These are phyloP conservation scores for Fusarium metavorans DNA, from an alignment of 2,329 filamentous ascomycete species.

Conservation along the genomic window DNA sequence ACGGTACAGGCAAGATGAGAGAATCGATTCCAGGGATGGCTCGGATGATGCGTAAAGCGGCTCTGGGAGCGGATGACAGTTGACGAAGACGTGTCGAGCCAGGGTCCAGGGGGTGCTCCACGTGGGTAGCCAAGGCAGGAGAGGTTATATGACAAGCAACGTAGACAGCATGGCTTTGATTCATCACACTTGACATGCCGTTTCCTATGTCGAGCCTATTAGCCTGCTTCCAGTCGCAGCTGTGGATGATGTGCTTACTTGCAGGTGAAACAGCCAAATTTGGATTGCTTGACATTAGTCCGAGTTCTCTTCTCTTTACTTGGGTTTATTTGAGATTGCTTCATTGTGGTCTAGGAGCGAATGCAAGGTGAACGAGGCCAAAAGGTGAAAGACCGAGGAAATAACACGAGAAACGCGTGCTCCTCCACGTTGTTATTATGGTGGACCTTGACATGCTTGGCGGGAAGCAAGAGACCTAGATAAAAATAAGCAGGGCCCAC, in stretches of 20 bases:
- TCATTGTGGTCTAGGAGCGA: background rate
- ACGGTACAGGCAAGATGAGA: constrained; percentile 22
- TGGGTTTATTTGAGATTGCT: background rate
- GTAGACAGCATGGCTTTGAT: background rate
- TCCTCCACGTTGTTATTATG: background rate
- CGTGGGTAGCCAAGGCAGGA: background rate
- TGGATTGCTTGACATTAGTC: background rate
- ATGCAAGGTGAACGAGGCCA: background rate
- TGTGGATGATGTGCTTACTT: background rate
- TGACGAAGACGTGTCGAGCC: background rate
- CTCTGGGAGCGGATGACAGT: background rate
- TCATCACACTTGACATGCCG: background rate
- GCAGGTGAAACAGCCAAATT: background rate
- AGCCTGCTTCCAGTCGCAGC: background rate
- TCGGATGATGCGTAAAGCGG: background rate
- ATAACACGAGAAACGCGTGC: background rate
- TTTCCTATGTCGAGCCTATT: background rate
- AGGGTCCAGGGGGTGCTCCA: background rate
- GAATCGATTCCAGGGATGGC: background rate
- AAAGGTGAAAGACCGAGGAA: background rate
- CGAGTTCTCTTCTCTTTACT: background rate
- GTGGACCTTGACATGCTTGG: background rate
- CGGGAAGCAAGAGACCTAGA: background rate
- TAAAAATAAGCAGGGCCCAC: background rate
- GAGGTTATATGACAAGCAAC: background rate